Conservation (phyloP, 805 yeast species). For the Candida khao-thaluensis region DNA sequence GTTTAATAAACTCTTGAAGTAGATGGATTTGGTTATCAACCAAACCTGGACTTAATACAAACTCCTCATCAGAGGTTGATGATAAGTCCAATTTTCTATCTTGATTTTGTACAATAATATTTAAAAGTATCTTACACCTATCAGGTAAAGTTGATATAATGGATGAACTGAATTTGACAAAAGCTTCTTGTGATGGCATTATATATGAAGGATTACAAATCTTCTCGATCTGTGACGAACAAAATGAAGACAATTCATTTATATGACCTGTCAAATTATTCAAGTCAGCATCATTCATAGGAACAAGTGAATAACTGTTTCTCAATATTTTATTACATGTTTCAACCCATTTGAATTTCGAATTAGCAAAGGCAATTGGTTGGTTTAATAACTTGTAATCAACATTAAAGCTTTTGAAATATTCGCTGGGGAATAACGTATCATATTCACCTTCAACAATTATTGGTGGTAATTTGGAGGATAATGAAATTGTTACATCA, state of each 20-base stretch:
- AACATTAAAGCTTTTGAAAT: constrained; percentile 5
- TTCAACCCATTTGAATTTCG: constrained; percentile 15
- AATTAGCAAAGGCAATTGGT: constrained; percentile 13
- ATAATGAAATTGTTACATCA: constrained; percentile 14
- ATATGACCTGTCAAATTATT: constrained; percentile 2
- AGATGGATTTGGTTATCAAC: constrained; percentile 8
- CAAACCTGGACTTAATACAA: background rate
- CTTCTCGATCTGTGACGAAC: constrained; percentile 10
- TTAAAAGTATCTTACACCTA: constrained; percentile 11
- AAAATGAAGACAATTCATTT: constrained; percentile 9
- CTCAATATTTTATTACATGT: constrained; percentile 12
- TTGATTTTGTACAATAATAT: constrained; percentile 1
- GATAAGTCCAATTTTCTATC: constrained; percentile 1
- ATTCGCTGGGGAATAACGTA: constrained; percentile 14
- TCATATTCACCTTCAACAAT: constrained; percentile 14
- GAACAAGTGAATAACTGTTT: background rate
- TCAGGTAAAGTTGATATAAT: constrained; percentile 14
- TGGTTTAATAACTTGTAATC: constrained; percentile 10
- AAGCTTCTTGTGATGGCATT: constrained; percentile 9
- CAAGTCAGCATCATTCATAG: background rate
- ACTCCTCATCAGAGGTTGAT: constrained; percentile 7
- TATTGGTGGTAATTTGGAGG: constrained; percentile 15
- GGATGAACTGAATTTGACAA: constrained; percentile 12
- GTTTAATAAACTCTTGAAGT: constrained; percentile 6
- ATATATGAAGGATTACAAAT: constrained; percentile 6